phyloP scores from a whole-genome alignment of 2,329 filamentous ascomycete genomes.

The Tolypocladium ovalisporum region DNA sequence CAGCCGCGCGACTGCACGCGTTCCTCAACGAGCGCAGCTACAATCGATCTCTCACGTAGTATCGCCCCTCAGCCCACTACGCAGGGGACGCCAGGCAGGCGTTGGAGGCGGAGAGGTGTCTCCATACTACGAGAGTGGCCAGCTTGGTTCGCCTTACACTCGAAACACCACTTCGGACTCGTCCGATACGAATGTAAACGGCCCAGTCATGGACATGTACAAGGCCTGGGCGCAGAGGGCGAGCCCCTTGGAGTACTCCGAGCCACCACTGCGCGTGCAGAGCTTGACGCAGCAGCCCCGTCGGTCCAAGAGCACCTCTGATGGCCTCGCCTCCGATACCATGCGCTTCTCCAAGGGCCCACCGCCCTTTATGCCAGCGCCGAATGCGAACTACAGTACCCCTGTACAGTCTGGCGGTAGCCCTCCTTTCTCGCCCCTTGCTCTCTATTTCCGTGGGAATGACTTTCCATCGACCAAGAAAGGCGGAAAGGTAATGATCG shows the following conservation, averaged over 20 bases:
- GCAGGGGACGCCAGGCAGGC: neutral
- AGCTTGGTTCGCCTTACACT: neutral
- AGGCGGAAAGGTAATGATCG: slow-evolving; percentile 41
- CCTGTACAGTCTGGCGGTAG: slow-evolving; percentile 4
- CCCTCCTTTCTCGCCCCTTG: slow-evolving; percentile 29
- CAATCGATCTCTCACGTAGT: slow-evolving; percentile 10
- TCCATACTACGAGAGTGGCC: neutral
- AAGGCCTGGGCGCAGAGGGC: slow-evolving; percentile 8
- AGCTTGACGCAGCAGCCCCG: slow-evolving; percentile 10
- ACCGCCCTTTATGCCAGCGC: neutral
- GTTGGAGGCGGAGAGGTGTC: neutral
- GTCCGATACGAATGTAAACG: slow-evolving; percentile 4
- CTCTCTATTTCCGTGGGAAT: slow-evolving; percentile 29
- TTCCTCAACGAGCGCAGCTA: slow-evolving; percentile 7
- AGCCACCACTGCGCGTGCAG: slow-evolving; percentile 7
- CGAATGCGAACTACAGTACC: neutral
- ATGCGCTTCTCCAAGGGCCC: neutral
- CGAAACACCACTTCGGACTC: neutral
- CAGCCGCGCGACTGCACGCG: slow-evolving; percentile 1
- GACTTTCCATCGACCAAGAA: slow-evolving; percentile 26
- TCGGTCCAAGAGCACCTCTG: slow-evolving; percentile 18
- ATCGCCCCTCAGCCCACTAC: slow-evolving; percentile 15
- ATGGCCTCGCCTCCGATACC: slow-evolving; percentile 6
- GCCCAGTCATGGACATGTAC: slow-evolving; percentile 11
- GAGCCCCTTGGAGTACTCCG: slow-evolving; percentile 8